A percentile compares a stretch with the other conserved stretches of the same genome.
phyloP scores from a whole-genome alignment of 371 early-diverging fungal genomes.

The Parasitella parasitica region DNA sequence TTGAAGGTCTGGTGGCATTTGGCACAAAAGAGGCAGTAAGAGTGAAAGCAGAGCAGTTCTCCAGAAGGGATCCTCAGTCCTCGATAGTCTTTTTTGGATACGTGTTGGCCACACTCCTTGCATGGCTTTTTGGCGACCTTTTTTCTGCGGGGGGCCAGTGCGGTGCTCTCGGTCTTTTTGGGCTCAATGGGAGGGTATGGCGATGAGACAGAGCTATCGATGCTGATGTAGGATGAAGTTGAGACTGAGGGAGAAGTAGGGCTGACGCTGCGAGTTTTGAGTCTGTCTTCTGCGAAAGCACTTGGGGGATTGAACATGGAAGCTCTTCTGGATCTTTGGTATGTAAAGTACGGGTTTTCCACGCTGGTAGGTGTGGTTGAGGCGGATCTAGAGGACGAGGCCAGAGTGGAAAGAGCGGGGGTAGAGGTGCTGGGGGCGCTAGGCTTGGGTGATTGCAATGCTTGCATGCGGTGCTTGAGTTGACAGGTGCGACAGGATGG shows the following conservation, averaged over 20 bases:
- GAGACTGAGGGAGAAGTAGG: background rate
- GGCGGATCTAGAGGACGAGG: constrained; percentile 4
- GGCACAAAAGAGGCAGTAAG: constrained; percentile 18
- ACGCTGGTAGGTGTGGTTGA: background rate
- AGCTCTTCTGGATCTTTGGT: constrained; percentile 4
- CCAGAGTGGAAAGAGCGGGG: constrained; percentile 7
- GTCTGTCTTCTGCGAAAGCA: background rate
- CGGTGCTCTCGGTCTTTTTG: background rate
- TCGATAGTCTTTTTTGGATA: constrained; percentile 28
- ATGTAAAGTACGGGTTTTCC: constrained; percentile 7
- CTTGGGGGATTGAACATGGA: constrained; percentile 6
- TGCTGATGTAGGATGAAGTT: background rate
- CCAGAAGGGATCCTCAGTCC: constrained; percentile 18
- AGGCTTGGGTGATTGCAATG: constrained; percentile 3
- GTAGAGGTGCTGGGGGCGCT: constrained; percentile 14
- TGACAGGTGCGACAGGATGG: constrained; percentile 16
- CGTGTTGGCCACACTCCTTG: constrained; percentile 23
- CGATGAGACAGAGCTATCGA: background rate
- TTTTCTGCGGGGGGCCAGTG: constrained; percentile 3
- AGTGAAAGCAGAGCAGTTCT: constrained; percentile 16
- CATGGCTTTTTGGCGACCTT: constrained; percentile 20
- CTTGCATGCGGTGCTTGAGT: background rate
- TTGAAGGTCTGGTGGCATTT: constrained; percentile 20
- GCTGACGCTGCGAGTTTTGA: background rate
- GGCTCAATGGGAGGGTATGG: background rate